Conservation (phyloP, 176 grass and related monocot genomes). For the Bromus sterilis region DNA sequence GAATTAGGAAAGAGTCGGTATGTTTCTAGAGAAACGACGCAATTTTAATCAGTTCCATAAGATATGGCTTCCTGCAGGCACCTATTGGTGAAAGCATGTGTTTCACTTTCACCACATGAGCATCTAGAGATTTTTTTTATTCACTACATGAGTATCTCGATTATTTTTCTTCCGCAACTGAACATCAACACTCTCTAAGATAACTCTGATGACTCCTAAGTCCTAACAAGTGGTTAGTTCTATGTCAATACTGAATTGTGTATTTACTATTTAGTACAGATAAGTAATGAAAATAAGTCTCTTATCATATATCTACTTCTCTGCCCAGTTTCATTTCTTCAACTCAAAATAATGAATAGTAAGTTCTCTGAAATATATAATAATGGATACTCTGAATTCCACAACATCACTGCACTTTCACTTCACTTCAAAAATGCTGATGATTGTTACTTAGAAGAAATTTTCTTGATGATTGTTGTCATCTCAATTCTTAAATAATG, state of each 20-base stretch:
- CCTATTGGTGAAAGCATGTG: background rate
- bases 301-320: background rate
- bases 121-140: background rate
- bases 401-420: background rate
- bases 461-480: background rate
- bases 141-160: background rate
- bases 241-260: background rate
- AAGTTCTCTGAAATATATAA: background rate
- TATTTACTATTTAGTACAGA: background rate
- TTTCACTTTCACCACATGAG: background rate
- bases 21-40: constrained; percentile 4
- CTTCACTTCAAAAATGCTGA: background rate
- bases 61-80: background rate
- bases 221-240: background rate
- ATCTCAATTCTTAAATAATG: background rate
- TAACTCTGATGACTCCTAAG: background rate
- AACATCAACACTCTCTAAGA: background rate
- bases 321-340: background rate
- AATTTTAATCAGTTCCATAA: background rate
- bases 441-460: background rate
- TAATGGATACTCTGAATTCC: background rate
- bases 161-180: background rate
- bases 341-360: constrained; percentile 1
- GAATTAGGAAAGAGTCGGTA: constrained; percentile 74
- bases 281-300: background rate